Base-by-base conservation (phyloP, 306 rosid genomes). In the Vigna angularis region DNA sequence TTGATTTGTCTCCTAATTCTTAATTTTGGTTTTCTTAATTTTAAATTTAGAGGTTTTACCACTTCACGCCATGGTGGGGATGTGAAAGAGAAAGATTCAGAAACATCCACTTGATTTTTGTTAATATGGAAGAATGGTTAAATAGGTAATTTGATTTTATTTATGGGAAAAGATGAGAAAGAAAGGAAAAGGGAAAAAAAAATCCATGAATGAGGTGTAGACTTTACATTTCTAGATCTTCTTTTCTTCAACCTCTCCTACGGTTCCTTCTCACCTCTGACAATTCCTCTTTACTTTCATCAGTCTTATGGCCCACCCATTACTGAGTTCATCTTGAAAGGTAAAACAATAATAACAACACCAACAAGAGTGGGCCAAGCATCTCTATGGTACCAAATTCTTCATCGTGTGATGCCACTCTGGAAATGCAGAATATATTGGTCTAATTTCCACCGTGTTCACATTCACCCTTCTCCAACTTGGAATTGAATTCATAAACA, bases 281-380 rank as follows among this genome's bases (percentile, higher is more conserved):
- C 83, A 84, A 66, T 71, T 66, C 53, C 9, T 70, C 76, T 72
- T 71, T 83, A 50, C 76, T 84, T 66, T 79, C 50, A 75, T 75
- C 58, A 75, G 42, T 28, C 5, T 30, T 20, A 20, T 80, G 88
- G 62, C 81, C 83, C 88, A 72, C 75, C 1, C 76, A 70, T 71
- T 40, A 42, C 79, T 82, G 76, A 72, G 50, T 51, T 79, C 18
- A 22, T 78, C 42, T 63, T 76, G 5, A 34, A 59, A 70, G 74
- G 75, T 69, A 49, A 79, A 73, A 52, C 18, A 55, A 55, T 50
- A 49, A 22, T 59, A 59, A 59, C 13, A 36, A 3, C 50, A 45
- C 3, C 2, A 34, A 52, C 7, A 7, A 73, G 17, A n/a, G 73
- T 59, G 77, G 62, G 74, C 6, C 61, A 74, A 17, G 79, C 80